Evolutionary conservation across 768 basidiomycete genomes (phyloP).

Genomic region (Suillus weaverae): DNA sequence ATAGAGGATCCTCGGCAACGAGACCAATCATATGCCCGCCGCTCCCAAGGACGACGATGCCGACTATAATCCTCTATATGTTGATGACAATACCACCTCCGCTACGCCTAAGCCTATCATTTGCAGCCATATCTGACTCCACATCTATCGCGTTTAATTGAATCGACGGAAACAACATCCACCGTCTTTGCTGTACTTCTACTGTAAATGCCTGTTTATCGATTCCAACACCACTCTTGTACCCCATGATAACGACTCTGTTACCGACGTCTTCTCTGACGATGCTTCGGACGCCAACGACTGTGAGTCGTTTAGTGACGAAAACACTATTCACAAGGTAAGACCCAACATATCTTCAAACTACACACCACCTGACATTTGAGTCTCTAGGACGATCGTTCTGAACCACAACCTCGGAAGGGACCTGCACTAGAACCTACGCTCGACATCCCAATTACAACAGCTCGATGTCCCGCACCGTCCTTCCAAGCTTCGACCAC

Average conservation of each 20-base stretch:
- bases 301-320: neutral
- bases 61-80: neutral
- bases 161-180: neutral
- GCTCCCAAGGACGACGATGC: neutral
- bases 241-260: neutral
- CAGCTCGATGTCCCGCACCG: neutral
- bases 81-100: neutral
- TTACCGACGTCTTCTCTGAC: neutral
- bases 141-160: neutral
- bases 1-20: neutral
- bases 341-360: neutral
- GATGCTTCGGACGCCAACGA: neutral
- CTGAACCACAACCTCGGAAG: neutral
- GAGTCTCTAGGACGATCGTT: neutral
- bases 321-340: neutral
- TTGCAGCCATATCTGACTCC: neutral
- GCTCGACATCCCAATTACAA: neutral
- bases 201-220: neutral
- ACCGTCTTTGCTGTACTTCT: neutral
- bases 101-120: neutral
- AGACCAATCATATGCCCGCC: neutral
- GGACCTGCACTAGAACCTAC: neutral
- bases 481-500: neutral
- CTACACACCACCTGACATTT: neutral
- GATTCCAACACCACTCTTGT: neutral